A percentile compares a stretch with the other conserved stretches of the same genome.
phyloP scores from a whole-genome alignment of 2,329 filamentous ascomycete genomes.

The Paraconiothyrium brasiliense region DNA sequence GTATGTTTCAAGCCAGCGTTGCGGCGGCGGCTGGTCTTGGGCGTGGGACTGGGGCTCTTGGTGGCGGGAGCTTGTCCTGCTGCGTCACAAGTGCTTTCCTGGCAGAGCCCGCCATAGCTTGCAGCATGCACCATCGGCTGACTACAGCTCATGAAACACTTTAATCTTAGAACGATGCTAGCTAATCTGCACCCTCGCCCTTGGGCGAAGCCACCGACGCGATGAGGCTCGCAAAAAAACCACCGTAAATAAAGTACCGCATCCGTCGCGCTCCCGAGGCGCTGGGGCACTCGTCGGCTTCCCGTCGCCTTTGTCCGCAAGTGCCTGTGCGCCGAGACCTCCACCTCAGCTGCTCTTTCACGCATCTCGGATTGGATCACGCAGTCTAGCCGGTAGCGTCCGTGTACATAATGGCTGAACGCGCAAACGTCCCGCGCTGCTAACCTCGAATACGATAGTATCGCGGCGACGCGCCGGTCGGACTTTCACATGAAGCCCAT shows the following conservation, averaged over 20 bases:
- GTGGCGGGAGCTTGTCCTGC: slow-evolving; percentile 40
- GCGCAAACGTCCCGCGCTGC: background rate
- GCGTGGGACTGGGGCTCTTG: slow-evolving; percentile 28
- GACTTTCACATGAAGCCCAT: slow-evolving; percentile 17
- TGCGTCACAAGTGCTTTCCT: slow-evolving; percentile 30
- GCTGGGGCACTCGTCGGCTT: background rate
- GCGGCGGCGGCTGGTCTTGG: slow-evolving; percentile 22
- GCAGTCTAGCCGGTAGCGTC: background rate
- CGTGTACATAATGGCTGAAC: background rate
- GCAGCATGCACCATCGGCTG: slow-evolving; percentile 12
- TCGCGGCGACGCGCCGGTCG: background rate
- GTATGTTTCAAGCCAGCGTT: background rate
- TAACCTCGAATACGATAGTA: background rate
- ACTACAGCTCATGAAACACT: slow-evolving; percentile 15
- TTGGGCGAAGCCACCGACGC: background rate
- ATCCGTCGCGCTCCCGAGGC: slow-evolving; percentile 7
- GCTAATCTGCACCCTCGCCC: background rate
- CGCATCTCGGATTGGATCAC: background rate
- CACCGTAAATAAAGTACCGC: slow-evolving; percentile 4
- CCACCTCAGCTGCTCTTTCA: background rate
- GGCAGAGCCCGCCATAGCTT: slow-evolving; percentile 11
- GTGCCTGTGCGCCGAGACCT: slow-evolving; percentile 11
- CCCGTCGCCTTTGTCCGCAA: slow-evolving; percentile 6
- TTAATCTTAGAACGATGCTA: slow-evolving; percentile 14
- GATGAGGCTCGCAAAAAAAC: background rate